Evolutionary conservation across 139 green algal species (phyloP), one percentile per base, ranked within the genome.

Genomic region (Pleodorina starrii): DNA sequence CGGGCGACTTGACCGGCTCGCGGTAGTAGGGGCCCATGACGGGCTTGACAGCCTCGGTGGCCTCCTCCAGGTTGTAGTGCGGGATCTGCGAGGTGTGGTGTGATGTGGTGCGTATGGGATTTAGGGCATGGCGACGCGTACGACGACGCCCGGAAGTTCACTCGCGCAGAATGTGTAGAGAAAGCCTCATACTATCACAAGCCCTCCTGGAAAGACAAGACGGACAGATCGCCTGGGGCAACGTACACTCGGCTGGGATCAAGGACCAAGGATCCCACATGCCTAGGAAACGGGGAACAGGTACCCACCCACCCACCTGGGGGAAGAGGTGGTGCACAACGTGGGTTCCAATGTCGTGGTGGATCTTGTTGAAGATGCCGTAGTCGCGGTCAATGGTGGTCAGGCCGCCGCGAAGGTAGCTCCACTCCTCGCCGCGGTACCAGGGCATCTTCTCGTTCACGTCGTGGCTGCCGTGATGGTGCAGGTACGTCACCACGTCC

Each of bases 311-410:
- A 57, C 76, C 5, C 59, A 94, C 90, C 90, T 94, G 94, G 73
- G 97, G 95, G 92, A 99, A 99, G 29, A 99, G 93, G 91, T 99
- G 97, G 86, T 99, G 97, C 82, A 98, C 92, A 12, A 99, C 97
- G 91, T 99, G 97, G 4, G 97, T 99, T 63, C 96, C 97, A 44
- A 99, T 99, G 91, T 99, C 95, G 84, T 99, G 97, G 91, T 99
- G 97, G 85, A 99, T 97, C 90, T 98, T 98, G 92, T 99, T 99
- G 94, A 99, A 98, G 91, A 99, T 98, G 86, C 97, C 97, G 82
- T 97, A 99, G 90, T 99, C 97, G 43, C 96, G 94, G 93, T 99
- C 97, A 54, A 99, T 91, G 40, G 96, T 98, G 68, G 97, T 97
- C 72, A 99, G 94, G 66, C 97, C 97, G 50, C 97, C 97, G 48